These are phyloP conservation scores for Amesomyces nigricolor DNA, from an alignment of 2,329 filamentous ascomycete genomes.

Conservation along the genomic window DNA sequence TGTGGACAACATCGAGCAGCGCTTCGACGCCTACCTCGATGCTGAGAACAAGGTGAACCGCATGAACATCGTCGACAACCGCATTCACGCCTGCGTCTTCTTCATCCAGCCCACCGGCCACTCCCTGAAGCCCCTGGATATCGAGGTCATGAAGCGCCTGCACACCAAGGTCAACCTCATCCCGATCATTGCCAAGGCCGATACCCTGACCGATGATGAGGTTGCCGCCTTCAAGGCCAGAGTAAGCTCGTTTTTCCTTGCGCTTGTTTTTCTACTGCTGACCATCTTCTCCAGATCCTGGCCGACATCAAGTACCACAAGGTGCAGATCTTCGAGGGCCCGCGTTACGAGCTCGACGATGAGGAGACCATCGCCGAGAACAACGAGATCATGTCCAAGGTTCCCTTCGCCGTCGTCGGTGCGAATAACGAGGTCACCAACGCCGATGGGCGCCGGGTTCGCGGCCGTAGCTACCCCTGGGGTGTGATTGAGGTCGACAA, in stretches of 20 bases:
- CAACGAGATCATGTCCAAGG: conserved; percentile 99
- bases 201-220: conserved; percentile 96
- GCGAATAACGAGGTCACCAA: conserved; percentile 91
- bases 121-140: conserved; percentile 95
- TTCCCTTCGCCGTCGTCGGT: conserved; percentile 96
- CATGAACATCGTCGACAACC: conserved; percentile 99
- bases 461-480: conserved; percentile 95
- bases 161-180: conserved; percentile 99
- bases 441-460: conserved; percentile 88
- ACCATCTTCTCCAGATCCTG: conserved; percentile 62
- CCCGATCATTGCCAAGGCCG: conserved; percentile 96
- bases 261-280: not conserved
- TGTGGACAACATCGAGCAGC: conserved; percentile 98
- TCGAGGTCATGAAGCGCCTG: conserved; percentile 98
- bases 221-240: conserved; percentile 90
- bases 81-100: conserved; percentile 97
- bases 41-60: conserved; percentile 99
- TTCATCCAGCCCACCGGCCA: conserved; percentile 99
- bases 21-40: conserved; percentile 96
- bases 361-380: conserved; percentile 99
- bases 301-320: conserved; percentile 94
- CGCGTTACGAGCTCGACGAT: conserved; percentile 96
- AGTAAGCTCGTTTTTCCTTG: conserved; percentile 52
- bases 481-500: conserved; percentile 99
- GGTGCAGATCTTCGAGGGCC: conserved; percentile 98